Conservation (phyloP, 2,329 filamentous ascomycete genomes). For the Aspergillus sojae region DNA sequence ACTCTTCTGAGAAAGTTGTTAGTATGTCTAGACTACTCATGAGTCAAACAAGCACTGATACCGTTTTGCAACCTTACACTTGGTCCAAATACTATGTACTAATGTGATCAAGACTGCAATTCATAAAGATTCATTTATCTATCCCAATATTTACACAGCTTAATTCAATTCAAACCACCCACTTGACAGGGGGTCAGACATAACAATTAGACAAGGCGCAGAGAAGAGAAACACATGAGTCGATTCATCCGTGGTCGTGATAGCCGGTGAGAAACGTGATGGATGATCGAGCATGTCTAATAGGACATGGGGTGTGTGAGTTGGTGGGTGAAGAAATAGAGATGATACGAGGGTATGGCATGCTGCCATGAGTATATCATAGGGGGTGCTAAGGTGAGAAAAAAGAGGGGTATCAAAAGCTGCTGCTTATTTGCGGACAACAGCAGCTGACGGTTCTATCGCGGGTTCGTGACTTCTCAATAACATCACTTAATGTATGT, state of each 20-base stretch:
- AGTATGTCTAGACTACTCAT: too few species aligned
- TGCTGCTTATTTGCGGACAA: slow-evolving; percentile 8
- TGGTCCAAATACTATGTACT: background rate
- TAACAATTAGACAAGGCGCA: background rate
- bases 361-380: background rate
- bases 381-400: background rate
- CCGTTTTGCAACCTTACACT: background rate
- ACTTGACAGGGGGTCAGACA: background rate
- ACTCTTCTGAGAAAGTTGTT: too few species aligned
- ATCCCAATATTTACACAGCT: slow-evolving; percentile 11
- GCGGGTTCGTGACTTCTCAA: slow-evolving; percentile 6
- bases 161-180: background rate
- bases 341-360: background rate
- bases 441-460: slow-evolving; percentile 7
- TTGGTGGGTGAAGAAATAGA: background rate
- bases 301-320: background rate
- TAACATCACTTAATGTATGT: slow-evolving; percentile 9
- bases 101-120: background rate
- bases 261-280: background rate
- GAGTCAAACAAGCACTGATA: too few species aligned
- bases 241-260: background rate
- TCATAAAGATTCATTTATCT: slow-evolving; percentile 9
- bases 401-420: slow-evolving; percentile 35
- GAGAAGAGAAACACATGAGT: background rate
- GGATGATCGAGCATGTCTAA: background rate